A percentile compares a stretch with the other conserved stretches of the same genome.
These are phyloP conservation scores for Phytophthora boehmeriae DNA, from an alignment of 352 stramenopile species.

Conservation along the genomic window DNA sequence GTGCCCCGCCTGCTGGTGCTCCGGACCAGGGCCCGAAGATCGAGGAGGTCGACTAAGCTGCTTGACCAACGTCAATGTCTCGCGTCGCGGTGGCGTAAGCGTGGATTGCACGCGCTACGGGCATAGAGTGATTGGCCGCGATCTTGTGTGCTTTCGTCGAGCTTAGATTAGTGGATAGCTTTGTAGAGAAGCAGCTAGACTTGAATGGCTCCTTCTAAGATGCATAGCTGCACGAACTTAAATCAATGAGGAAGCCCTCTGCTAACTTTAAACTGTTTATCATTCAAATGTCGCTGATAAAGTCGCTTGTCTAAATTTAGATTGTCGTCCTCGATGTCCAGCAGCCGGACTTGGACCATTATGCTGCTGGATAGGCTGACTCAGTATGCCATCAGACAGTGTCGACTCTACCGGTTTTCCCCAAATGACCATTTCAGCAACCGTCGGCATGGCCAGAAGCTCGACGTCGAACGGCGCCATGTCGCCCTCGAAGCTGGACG, in stretches of 20 bases:
- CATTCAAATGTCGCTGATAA: too few species aligned
- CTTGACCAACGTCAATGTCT: slow-evolving; percentile 21
- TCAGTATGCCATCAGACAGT: too few species aligned
- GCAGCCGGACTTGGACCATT: too few species aligned
- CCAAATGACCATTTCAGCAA: too few species aligned
- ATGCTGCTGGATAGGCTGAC: too few species aligned
- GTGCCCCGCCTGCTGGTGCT: slow-evolving; percentile 33
- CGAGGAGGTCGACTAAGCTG: slow-evolving; percentile 79
- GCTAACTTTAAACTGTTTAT: neutral
- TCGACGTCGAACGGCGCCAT: slow-evolving; percentile 15
- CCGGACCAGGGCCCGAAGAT: slow-evolving; percentile 78
- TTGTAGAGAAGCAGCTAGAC: slow-evolving; percentile 36
- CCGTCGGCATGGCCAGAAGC: slow-evolving; percentile 16
- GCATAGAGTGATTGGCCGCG: slow-evolving; percentile 29
- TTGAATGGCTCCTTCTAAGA: slow-evolving; percentile 28
- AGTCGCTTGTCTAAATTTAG: too few species aligned
- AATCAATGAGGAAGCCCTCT: slow-evolving; percentile 28
- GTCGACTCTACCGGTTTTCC: too few species aligned
- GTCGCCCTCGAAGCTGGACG: slow-evolving; percentile 24
- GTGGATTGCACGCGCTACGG: slow-evolving; percentile 37
- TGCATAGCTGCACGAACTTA: slow-evolving; percentile 30
- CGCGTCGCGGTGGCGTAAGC: slow-evolving; percentile 30
- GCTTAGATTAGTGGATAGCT: slow-evolving; percentile 28
- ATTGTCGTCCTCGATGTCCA: too few species aligned
- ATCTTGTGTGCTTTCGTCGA: slow-evolving; percentile 20